Percentiles rank a stretch among this genome's conserved stretches.
phyloP scores from a whole-genome alignment of 495 filamentous ascomycete genomes.

The Trichoderma orchidacearum region DNA sequence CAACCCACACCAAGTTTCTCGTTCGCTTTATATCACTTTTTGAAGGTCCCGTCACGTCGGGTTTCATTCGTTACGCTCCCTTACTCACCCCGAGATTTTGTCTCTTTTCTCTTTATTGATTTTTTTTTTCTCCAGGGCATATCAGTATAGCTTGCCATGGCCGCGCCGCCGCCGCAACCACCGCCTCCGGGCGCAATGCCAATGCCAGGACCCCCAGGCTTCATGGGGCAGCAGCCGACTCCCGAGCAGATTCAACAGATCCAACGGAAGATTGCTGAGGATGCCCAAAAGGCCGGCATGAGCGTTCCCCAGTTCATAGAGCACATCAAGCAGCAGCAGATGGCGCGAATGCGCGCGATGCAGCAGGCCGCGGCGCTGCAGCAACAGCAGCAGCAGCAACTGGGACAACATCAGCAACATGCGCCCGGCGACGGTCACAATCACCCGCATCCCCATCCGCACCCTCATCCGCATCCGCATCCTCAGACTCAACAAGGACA shows the following conservation, averaged over 20 bases:
- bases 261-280: constrained; percentile 68
- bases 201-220: not conserved
- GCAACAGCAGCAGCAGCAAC: constrained; percentile 29
- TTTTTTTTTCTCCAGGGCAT: not conserved
- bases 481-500: constrained; percentile 45
- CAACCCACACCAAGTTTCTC: constrained; percentile 10
- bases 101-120: not conserved
- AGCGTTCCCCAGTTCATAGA: constrained; percentile 57
- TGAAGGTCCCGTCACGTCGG: not conserved
- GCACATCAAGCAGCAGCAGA: constrained; percentile 50
- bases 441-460: constrained; percentile 45
- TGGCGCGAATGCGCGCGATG: constrained; percentile 49
- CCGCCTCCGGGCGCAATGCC: not conserved
- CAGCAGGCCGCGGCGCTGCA: constrained; percentile 54
- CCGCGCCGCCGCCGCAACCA: not conserved
- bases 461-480: constrained; percentile 52
- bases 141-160: not conserved
- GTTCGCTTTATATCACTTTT: not conserved
- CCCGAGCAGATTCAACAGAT: constrained; percentile 76
- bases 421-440: constrained; percentile 21
- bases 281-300: constrained; percentile 63
- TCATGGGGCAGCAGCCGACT: constrained; percentile 46
- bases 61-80: not conserved
- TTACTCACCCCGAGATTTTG: not conserved
- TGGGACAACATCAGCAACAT: constrained; percentile 18